Base-by-base conservation (phyloP, 2,329 filamentous ascomycete species). In the Trichoderma aggressivum region DNA sequence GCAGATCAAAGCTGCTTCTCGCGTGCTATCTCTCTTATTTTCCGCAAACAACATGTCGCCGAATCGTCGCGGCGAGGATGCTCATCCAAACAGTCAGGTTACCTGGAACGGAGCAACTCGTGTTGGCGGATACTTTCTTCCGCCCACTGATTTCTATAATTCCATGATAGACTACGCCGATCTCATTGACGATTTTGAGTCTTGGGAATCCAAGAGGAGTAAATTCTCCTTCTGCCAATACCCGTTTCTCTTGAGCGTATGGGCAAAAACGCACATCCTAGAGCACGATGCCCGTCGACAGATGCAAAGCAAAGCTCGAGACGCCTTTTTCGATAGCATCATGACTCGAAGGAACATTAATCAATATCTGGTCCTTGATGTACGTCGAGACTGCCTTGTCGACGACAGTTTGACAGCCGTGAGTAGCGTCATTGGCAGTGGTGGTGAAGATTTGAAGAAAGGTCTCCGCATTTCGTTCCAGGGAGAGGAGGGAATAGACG, bases 181-280 rank as follows among this genome's bases (percentile, higher is more conserved):
- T 77, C 85, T 97, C 7, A 88, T 96, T 60, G 88, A 88, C 0
- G 94, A 98, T 78, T 97, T 97, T 76, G 93, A 97, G 77, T 86
- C 89, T 11, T 98, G 94, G 94, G 94, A 97, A 78, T 87, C 88
- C 5, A 91, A 88, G 74, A 86, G 87, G 65, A 86, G 87, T 24
- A 93, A 90, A 74, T 97, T 97, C 78, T 88, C 92, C 0, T 97
- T 98, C 78, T 97, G 94, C 78, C 93, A 97, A 78, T 97, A 97
- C 76, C 94, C 94, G 0, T 97, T 97, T 77, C 90, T 97, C 75
- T 85, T 98, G 53, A 97, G 94, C 73, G 94, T 98, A 74, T 94
- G 93, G 84, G 92, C 94, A 32, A 98, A 98, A 81, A 97, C 96
- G 71, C 91, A 91, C 74, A 95, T 97, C 60, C 85, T 97, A 76